A percentile compares a stretch with the other conserved stretches of the same genome.
These are phyloP conservation scores for Chaetomium globosum DNA, from an alignment of 2,329 filamentous ascomycete species.

Conservation along the genomic window DNA sequence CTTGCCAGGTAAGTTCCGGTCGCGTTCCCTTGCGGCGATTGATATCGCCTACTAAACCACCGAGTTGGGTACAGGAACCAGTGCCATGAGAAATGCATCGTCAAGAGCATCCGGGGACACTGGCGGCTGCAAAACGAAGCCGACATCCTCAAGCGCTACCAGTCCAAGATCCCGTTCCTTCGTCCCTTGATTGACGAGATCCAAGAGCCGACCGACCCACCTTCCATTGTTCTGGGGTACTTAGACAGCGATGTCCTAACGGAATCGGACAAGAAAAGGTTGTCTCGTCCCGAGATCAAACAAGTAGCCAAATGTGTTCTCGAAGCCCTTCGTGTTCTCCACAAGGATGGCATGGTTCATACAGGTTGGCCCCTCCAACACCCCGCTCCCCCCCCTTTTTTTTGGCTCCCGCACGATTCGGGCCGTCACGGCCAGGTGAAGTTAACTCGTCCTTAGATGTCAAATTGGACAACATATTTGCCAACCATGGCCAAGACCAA, in stretches of 20 bases:
- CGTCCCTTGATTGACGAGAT: slow-evolving; percentile 38
- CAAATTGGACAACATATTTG: no score
- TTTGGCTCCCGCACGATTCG: no score
- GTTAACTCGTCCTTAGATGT: no score
- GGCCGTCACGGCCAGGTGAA: no score
- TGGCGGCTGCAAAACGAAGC: slow-evolving; percentile 39
- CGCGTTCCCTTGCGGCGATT: background rate
- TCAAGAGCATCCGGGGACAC: slow-evolving; percentile 37
- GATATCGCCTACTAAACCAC: background rate
- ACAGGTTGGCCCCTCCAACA: no score
- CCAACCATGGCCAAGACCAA: no score
- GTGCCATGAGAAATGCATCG: slow-evolving; percentile 32
- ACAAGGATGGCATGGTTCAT: slow-evolving; percentile 36
- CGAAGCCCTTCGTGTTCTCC: slow-evolving; percentile 34
- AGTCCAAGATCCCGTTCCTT: slow-evolving; percentile 33
- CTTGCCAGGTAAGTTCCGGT: slow-evolving; percentile 33
- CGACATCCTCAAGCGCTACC: slow-evolving; percentile 35
- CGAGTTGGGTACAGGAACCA: slow-evolving; percentile 28
- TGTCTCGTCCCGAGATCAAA: slow-evolving; percentile 38
- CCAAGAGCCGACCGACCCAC: slow-evolving; percentile 33
- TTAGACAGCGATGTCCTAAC: slow-evolving; percentile 36
- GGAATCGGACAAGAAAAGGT: slow-evolving; percentile 36
- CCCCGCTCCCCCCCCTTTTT: no score
- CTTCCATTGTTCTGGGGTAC: slow-evolving; percentile 35
- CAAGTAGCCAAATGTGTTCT: slow-evolving; percentile 35